A percentile compares a stretch with the other conserved stretches of the same genome.
Evolutionary conservation across 352 stramenopile genomes (phyloP).

Genomic region (Globisporangium cystogenes): DNA sequence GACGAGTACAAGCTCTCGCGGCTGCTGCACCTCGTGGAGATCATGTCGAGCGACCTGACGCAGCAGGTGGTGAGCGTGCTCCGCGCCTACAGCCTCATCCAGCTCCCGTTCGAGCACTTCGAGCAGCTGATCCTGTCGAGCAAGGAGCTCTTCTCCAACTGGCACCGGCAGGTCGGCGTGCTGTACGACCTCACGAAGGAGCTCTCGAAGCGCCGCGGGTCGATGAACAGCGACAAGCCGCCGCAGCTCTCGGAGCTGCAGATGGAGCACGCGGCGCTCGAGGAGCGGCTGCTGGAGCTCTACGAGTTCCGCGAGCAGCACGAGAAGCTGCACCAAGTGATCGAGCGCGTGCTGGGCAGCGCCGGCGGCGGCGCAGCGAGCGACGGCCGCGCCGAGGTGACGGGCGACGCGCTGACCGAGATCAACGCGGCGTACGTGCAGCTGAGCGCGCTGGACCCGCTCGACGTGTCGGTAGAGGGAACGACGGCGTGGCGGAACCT

Average conservation of each 20-base stretch:
- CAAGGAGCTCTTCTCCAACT: slow-evolving; percentile 84
- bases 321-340: slow-evolving; percentile 85
- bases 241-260: slow-evolving; percentile 75
- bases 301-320: slow-evolving; percentile 90
- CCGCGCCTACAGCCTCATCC: slow-evolving; percentile 78
- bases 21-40: slow-evolving; percentile 74
- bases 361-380: slow-evolving; percentile 23
- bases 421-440: slow-evolving; percentile 89
- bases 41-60: slow-evolving; percentile 83
- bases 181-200: slow-evolving; percentile 88
- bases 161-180: slow-evolving; percentile 74
- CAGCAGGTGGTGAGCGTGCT: slow-evolving; percentile 79
- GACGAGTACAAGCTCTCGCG: slow-evolving; percentile 86
- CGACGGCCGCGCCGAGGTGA: slow-evolving; percentile 52
- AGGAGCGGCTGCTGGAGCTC: slow-evolving; percentile 86
- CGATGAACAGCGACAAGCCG: slow-evolving; percentile 78
- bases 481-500: slow-evolving; percentile 81
- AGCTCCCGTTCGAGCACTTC: slow-evolving; percentile 83
- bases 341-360: slow-evolving; percentile 77
- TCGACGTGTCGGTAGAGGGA: slow-evolving; percentile 86
- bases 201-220: slow-evolving; percentile 77
- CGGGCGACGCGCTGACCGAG: slow-evolving; percentile 75
- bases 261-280: slow-evolving; percentile 82
- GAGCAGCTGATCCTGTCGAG: slow-evolving; percentile 68
- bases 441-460: slow-evolving; percentile 66